phyloP scores from a whole-genome alignment of 2,329 filamentous ascomycete genomes.

The Plectosphaerella plurivora region DNA sequence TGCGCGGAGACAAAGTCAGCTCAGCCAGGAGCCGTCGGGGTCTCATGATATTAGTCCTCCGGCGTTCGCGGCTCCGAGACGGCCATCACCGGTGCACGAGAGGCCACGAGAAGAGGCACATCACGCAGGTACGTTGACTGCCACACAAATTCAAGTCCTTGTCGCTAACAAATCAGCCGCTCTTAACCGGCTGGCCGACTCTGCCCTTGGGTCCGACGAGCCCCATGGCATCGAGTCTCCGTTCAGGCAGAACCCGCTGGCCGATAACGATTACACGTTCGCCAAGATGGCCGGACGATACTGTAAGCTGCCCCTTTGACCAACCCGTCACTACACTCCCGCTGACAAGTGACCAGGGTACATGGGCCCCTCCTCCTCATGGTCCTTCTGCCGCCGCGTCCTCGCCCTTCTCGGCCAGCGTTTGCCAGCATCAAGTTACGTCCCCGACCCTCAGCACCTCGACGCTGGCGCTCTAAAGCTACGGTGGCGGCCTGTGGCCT shows the following conservation, averaged over 20 bases:
- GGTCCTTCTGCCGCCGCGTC: constrained; percentile 29
- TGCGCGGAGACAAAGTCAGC: not conserved
- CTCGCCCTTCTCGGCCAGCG: constrained; percentile 24
- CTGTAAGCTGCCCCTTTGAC: constrained; percentile 13
- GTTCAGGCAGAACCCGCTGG: constrained; percentile 20
- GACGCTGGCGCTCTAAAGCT: constrained; percentile 23
- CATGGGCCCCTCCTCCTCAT: constrained; percentile 28
- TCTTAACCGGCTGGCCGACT: too few species aligned
- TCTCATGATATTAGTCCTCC: not conserved
- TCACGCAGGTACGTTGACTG: too few species aligned
- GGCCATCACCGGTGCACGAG: not conserved
- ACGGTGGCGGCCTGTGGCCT: constrained; percentile 19
- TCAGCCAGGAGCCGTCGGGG: not conserved
- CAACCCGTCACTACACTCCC: not conserved
- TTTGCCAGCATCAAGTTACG: constrained; percentile 23
- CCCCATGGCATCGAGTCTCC: constrained; percentile 5
- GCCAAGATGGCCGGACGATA: constrained; percentile 22
- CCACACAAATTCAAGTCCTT: too few species aligned
- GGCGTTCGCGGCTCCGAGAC: not conserved
- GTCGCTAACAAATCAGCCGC: too few species aligned
- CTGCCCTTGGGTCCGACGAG: too few species aligned
- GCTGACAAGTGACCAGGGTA: constrained; percentile 17
- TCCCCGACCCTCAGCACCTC: constrained; percentile 24
- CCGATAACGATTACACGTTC: constrained; percentile 25
- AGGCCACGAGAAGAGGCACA: too few species aligned